Evolutionary conservation across 352 stramenopile species (phyloP).

Genomic region (Pythium myriotylum): DNA sequence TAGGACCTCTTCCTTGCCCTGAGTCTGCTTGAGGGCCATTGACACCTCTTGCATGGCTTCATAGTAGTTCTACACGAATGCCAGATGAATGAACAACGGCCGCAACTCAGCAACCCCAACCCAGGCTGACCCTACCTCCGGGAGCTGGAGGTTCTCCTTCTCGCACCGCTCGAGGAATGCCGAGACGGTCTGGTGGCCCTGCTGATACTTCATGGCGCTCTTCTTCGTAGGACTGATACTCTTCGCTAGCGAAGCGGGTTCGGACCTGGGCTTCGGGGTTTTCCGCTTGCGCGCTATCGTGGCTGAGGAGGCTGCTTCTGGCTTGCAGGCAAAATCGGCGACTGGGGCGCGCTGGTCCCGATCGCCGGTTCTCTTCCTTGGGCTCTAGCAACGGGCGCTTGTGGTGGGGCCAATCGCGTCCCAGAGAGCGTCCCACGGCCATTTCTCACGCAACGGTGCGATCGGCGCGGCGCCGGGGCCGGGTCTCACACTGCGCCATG

Average conservation of each 20-base stretch:
- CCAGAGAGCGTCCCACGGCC: neutral
- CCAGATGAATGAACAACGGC: neutral
- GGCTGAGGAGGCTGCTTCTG: slow-evolving; percentile 6
- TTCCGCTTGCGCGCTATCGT: slow-evolving; percentile 26
- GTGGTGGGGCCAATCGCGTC: neutral
- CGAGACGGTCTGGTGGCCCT: slow-evolving; percentile 27
- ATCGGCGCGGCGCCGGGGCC: neutral
- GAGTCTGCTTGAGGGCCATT: slow-evolving; percentile 31
- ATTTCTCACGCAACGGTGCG: slow-evolving; percentile 8
- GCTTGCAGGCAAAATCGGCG: slow-evolving; percentile 10
- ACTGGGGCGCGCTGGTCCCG: slow-evolving; percentile 17
- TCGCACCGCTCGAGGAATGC: slow-evolving; percentile 44
- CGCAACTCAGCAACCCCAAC: too few species aligned
- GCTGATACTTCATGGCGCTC: slow-evolving; percentile 30
- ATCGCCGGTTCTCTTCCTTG: neutral
- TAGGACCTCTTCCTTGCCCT: slow-evolving; percentile 38
- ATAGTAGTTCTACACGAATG: slow-evolving; percentile 34
- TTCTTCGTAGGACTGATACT: slow-evolving; percentile 3
- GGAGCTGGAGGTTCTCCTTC: slow-evolving; percentile 40
- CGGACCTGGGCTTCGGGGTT: neutral
- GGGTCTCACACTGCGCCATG: neutral
- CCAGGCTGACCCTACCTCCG: slow-evolving; percentile 40
- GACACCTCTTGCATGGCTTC: slow-evolving; percentile 39
- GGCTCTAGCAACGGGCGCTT: neutral
- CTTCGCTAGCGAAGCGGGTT: neutral